These are phyloP conservation scores for Microbotryum scabiosae DNA, from an alignment of 1,284 basidiomycete genomes.

Conservation along the genomic window DNA sequence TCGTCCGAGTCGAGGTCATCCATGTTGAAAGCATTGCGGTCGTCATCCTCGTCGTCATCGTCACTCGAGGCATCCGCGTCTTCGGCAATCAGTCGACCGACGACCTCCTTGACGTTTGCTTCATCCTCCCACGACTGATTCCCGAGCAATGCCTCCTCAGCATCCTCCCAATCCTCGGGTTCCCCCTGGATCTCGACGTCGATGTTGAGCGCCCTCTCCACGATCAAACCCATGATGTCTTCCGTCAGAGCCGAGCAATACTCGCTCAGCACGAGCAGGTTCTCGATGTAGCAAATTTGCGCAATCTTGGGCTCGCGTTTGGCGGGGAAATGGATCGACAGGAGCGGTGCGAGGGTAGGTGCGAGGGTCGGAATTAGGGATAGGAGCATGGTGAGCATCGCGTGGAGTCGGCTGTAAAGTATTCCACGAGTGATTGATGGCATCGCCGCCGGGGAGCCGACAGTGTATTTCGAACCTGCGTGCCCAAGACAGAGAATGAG, in stretches of 20 bases:
- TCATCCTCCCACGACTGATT: constrained; percentile 45
- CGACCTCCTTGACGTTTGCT: constrained; percentile 28
- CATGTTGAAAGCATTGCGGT: constrained; percentile 25
- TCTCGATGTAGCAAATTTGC: constrained; percentile 87
- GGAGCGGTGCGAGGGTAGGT: constrained; percentile 71
- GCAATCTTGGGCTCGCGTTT: constrained; percentile 74
- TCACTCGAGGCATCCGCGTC: constrained; percentile 58
- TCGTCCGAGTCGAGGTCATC: constrained; percentile 46
- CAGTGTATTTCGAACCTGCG: constrained; percentile 26
- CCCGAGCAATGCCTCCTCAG: constrained; percentile 24
- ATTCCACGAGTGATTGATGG: constrained; percentile 64
- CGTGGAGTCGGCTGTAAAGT: constrained; percentile 80
- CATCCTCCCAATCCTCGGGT: constrained; percentile 73
- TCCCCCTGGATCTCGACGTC: constrained; percentile 98
- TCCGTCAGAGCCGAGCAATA: constrained; percentile 88
- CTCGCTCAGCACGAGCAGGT: constrained; percentile 70
- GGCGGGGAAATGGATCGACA: constrained; percentile 80
- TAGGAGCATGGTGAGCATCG: constrained; percentile 72
- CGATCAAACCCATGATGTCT: constrained; percentile 70
- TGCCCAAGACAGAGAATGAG: not conserved
- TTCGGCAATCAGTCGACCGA: constrained; percentile 39
- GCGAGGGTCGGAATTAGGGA: constrained; percentile 83
- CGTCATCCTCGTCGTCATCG: constrained; percentile 38
- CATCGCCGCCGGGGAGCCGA: constrained; percentile 16
- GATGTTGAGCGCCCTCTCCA: constrained; percentile 87